Conservation (phyloP, 768 basidiomycete genomes). For the Kwoniella mangroviensis region DNA sequence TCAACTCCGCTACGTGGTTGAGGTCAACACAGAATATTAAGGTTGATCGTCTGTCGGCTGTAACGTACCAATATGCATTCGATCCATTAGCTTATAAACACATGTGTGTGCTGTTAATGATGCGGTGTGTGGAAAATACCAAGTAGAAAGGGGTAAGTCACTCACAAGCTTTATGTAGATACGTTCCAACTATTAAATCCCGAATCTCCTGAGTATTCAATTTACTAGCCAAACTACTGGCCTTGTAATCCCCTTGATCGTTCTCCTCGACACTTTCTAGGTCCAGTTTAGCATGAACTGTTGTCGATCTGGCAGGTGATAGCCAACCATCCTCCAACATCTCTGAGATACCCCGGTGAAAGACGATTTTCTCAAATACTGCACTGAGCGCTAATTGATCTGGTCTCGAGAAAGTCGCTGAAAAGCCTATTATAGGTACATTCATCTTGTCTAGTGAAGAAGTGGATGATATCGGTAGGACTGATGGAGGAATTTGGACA, state of each 20-base stretch:
- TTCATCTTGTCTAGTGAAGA: slow-evolving; percentile 13
- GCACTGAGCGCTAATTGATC: slow-evolving; percentile 87
- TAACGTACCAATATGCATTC: too few species aligned
- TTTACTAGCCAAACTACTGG: slow-evolving; percentile 75
- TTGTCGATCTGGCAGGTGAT: slow-evolving; percentile 82
- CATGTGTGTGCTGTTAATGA: neutral
- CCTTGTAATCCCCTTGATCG: slow-evolving; percentile 77
- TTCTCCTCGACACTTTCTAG: slow-evolving; percentile 69
- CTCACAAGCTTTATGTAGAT: slow-evolving; percentile 83
- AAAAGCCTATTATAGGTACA: slow-evolving; percentile 89
- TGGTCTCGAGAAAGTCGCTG: slow-evolving; percentile 90
- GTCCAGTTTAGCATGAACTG: slow-evolving; percentile 75
- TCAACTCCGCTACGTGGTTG: slow-evolving; percentile 75
- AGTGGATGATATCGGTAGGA: slow-evolving; percentile 55
- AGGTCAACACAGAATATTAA: slow-evolving; percentile 90
- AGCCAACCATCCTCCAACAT: slow-evolving; percentile 96
- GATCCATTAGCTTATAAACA: too few species aligned
- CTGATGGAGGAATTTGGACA: slow-evolving; percentile 58
- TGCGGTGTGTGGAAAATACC: neutral
- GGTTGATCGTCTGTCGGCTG: slow-evolving; percentile 76
- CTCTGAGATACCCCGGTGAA: slow-evolving; percentile 84
- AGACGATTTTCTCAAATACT: slow-evolving; percentile 89
- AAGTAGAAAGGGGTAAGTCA: slow-evolving; percentile 3
- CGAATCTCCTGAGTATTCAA: slow-evolving; percentile 82
- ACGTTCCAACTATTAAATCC: slow-evolving; percentile 75